A percentile compares a stretch with the other conserved stretches of the same genome.
Evolutionary conservation across 139 green algal species (phyloP).

Genomic region (Klebsormidium nitens): DNA sequence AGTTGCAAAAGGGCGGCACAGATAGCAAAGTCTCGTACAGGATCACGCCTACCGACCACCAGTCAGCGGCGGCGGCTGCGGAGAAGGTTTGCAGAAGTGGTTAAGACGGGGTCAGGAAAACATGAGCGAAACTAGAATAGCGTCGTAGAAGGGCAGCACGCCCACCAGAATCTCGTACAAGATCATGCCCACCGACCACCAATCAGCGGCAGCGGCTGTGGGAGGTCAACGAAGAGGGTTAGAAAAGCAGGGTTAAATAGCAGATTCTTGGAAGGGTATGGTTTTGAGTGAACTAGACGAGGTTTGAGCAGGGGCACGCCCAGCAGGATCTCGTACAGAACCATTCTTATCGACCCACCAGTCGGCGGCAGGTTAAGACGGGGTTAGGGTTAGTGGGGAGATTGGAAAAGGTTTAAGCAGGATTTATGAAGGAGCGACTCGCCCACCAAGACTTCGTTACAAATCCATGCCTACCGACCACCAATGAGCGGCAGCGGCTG

Average conservation of each 20-base stretch:
- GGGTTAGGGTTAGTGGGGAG: too few relatives aligned
- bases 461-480: constrained; percentile 83
- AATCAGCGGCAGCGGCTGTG: constrained; percentile 54
- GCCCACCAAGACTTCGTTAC: constrained; percentile 78
- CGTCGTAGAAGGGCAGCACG: constrained; percentile 80
- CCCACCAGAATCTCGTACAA: constrained; percentile 82
- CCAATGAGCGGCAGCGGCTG: too few relatives aligned
- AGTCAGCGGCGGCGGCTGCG: constrained; percentile 54
- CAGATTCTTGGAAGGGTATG: too few relatives aligned
- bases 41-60: constrained; percentile 86
- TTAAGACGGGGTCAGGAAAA: too few relatives aligned
- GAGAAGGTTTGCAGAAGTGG: too few relatives aligned
- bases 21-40: constrained; percentile 81
- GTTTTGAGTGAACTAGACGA: too few relatives aligned
- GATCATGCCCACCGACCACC: constrained; percentile 86
- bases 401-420: too few relatives aligned
- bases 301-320: too few relatives aligned
- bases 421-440: constrained; percentile 82
- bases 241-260: too few relatives aligned
- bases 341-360: constrained; percentile 86
- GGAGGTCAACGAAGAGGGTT: too few relatives aligned
- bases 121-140: too few relatives aligned
- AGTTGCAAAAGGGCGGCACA: constrained; percentile 80
- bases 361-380: constrained; percentile 57
- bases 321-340: constrained; percentile 82